Evolutionary conservation across 208 protist genomes (phyloP), one percentile per base, ranked within the genome.

Genomic region (Tetramitus jugosus): DNA sequence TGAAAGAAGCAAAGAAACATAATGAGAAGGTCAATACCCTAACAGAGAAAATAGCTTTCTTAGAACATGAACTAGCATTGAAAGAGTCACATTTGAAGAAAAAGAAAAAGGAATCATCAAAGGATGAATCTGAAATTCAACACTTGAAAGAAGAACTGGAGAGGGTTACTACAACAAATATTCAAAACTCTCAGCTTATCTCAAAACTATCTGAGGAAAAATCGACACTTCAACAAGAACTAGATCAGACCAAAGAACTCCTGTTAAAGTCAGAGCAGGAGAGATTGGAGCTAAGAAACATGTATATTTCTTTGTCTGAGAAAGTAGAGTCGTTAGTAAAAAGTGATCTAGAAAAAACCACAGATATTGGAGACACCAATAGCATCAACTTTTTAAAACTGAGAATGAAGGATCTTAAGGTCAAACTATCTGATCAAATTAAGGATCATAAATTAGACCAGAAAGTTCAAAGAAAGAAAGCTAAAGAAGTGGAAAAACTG

Each of bases 21-120:
- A n/a, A n/a, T n/a, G n/a, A n/a, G n/a, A n/a, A n/a, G n/a, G n/a
- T n/a, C n/a, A n/a, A n/a, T n/a, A n/a, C n/a, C n/a, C n/a, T n/a
- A n/a, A n/a, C n/a, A 17, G 39, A 45, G 7, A 71, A 49, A 33
- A 37, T 71, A 35, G 37, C 8, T 14, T 40, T 13, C 49, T 33
- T 71, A 7, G 65, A 71, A 49, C 26, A 71, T 8, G 65, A 71
- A 35, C n/a, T 71, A 33, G 13, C 39, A 8, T 35, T 52, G 3
- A 71, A 71, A 46, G 65, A 71, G 10, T 37, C 26, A 49, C n/a
- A 71, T 20, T 14, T 71, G 1, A 71, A 71, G 35, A 71, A 71
- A 37, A 71, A 49, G 39, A 71, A 71, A 26, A 71, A 49, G 17
- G 3, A 8, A 17, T 23, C 35, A 8, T 49, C 23, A 42, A 52